Evolutionary conservation across 768 basidiomycete genomes (phyloP), one percentile per base, ranked within the genome.

Genomic region (Pluteus cervinus): DNA sequence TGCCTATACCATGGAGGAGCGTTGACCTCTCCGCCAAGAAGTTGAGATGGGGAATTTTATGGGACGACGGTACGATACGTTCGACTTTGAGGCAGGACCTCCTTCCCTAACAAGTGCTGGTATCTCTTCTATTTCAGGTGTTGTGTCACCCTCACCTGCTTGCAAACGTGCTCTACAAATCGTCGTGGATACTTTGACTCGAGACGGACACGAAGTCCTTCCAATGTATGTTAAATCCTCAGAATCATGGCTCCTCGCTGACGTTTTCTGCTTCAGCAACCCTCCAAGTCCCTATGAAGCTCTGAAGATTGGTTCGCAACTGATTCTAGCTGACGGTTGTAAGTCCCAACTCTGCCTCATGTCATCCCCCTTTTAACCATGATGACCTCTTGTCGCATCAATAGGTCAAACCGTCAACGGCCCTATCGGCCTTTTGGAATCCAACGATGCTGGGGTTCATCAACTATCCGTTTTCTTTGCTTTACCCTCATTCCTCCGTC

Each of bases 111-210:
- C 11, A 9, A 20, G 5, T 21, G 11, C 24, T 5, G 23, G 10
- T 7, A 16, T 17, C 8, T 25, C 16, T 37, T 26, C 34, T 8
- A 40, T 26, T 15, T 21, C 14, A 79, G 78, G 75, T 4, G 66
- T 79, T 22, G 68, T 81, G 2, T 45, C 54, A 20, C 74, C 76
- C 3, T 79, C 80, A 2, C 79, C 80, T 1, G 71, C 79, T 0
- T 79, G 77, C 42, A 51, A 54, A 21, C 67, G 79, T n/a, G 78
- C 74, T 11, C 59, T 81, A 7, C 47, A 65, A 24, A 57, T 43
- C 16, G 75, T 77, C 1, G 66, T 69, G 1, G 58, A 68, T 0
- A 54, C 57, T 4, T 55, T 81, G 14, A 40, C 58, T 22, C 63
- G 56, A 22, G 43, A 68, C 9, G 77, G 76, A 0, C 72, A 81